Base-by-base conservation (phyloP, 2,329 filamentous ascomycete genomes). In the Pestalotiopsis sp. region DNA sequence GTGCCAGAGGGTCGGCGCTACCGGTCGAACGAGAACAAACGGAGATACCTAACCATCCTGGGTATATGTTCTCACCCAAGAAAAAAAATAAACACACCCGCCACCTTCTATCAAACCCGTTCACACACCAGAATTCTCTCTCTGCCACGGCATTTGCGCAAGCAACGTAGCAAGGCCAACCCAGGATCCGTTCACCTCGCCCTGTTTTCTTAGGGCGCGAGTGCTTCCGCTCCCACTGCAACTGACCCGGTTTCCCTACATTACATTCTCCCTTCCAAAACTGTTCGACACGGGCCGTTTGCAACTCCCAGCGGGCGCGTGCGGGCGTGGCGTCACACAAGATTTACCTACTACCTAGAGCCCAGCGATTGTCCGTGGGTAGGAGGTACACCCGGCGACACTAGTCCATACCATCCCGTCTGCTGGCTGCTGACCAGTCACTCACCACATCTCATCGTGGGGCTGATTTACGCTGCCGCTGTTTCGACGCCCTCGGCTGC, bases 391-490 rank as follows among this genome's bases (percentile, higher is more conserved):
- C 45, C 20, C 45, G 45, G 45, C 45, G 45, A 52, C 45, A 52
- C 25, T 62, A 38, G 31, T 14, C 17, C 59, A 36, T 20, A 36
- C 31, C 59, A 27, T 13, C 27, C 31, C 59, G n/a, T 36, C 59
- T 17, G 59, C 59, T 36, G 27, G 59, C 59, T 62, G 59, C 59
- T 62, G 59, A 62, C 59, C 59, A 62, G 13, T 38, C 17, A 62
- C 59, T 38, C 17, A 62, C 59, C 59, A 62, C 27, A 62, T 62
- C 20, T 62, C 59, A 31, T n/a, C 59, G 59, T 62, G 59, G 59
- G 59, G 59, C 59, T 62, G 59, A 62, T 62, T 31, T 62, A 62
- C 59, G 36, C 59, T 62, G 38, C 38, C 27, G 13, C 59, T 31
- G 59, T 39, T 36, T 36, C 36, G 20, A n/a, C 25, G n/a, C 25